Conservation (phyloP, 106 monocot species). For the Iris macrosiphon region DNA sequence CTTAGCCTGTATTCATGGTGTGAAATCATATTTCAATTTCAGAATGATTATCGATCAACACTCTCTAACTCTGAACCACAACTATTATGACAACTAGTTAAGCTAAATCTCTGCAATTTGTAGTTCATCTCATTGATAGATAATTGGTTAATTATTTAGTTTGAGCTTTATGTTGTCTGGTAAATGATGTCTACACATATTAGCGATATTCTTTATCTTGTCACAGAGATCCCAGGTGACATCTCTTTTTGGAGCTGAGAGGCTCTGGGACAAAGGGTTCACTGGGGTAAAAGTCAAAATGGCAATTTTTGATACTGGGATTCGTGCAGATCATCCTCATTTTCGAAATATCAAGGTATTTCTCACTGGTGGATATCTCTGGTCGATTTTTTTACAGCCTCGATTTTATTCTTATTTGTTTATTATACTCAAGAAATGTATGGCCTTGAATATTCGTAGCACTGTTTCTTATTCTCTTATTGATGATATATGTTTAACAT, state of each 20-base stretch:
- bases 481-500: no score
- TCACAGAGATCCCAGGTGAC: constrained; percentile 94
- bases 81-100: background rate
- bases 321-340: constrained; percentile 94
- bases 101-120: background rate
- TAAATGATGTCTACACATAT: constrained; percentile 8
- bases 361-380: background rate
- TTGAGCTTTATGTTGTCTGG: background rate
- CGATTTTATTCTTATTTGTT: no score
- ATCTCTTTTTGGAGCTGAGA: constrained; percentile 91
- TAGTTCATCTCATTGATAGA: background rate
- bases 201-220: constrained; percentile 8
- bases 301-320: constrained; percentile 99
- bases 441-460: no score
- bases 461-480: no score
- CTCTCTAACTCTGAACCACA: background rate
- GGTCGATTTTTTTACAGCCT: no score
- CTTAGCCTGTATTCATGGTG: no score
- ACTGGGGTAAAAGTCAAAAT: constrained; percentile 94
- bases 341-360: constrained; percentile 98
- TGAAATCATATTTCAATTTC: no score
- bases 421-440: no score
- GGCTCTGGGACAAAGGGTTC: constrained; percentile 85
- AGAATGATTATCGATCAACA: background rate
- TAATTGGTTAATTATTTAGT: background rate